Evolutionary conservation across 768 basidiomycete species (phyloP), one percentile per base, ranked within the genome.

Genomic region (Lyophyllum atratum): DNA sequence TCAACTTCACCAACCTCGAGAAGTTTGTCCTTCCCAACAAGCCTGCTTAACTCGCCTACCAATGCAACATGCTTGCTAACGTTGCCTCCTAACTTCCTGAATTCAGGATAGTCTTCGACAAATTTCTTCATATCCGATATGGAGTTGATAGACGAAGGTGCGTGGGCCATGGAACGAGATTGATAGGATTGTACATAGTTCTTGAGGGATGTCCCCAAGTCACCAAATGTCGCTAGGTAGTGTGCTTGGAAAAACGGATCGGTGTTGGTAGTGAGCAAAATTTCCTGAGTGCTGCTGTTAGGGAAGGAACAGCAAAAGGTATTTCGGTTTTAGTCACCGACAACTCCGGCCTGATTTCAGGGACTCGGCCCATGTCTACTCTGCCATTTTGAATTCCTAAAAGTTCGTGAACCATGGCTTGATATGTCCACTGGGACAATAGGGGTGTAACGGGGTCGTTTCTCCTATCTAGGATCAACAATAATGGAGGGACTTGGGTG

Each of bases 391-490:
- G 87, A 45, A 99, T 97, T 2, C 92, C 90, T 7, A 98, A 74
- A 14, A 97, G 78, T 69, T 98, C 97, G 66, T 99, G 97, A 0
- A 98, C 97, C 95, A 98, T 98, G 1, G 96, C 97, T 70, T 98
- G 96, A 74, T 98, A 98, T 24, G 97, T 98, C 97, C 97, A 98
- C 72, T 98, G 97, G 2, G 93, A 93, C 28, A 98, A 80, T 34
- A 98, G 75, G 4, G 97, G 97, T 0, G 97, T 98, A 5, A 98
- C 93, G 2, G 97, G 97, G 67, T 99, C 97, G 72, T 97, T 98
- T 60, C 96, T 80, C 59, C 97, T 84, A 74, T 99, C 97, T 54
- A 99, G 81, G 61, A 99, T 92, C 49, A 99, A 80, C 31, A 99
- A 76, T 43, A 98, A 68, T 7, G 97, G 97, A 2, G 93, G 83